These are phyloP conservation scores for Leccinum fibrillosum DNA, from an alignment of 768 basidiomycete species.

Conservation along the genomic window DNA sequence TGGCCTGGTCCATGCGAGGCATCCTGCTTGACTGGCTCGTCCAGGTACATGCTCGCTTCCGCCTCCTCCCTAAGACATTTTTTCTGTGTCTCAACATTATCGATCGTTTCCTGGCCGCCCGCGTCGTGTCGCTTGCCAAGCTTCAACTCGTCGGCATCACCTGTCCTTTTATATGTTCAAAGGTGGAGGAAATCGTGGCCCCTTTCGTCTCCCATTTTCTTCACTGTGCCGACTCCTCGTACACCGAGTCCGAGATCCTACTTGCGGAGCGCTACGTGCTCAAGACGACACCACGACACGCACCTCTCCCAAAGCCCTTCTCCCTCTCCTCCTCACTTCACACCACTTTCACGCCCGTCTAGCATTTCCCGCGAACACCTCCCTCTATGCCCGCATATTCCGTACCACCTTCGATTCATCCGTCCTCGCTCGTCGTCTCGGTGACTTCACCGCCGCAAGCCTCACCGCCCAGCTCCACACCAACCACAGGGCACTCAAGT, in stretches of 20 bases:
- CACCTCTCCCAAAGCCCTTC: conserved; percentile 35
- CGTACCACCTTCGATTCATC: conserved; percentile 51
- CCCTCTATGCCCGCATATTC: conserved; percentile 56
- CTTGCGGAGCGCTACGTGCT: conserved; percentile 88
- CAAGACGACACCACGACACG: too few relatives aligned
- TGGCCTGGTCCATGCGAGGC: conserved; percentile 87
- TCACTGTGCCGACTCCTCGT: conserved; percentile 74
- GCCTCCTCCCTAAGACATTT: conserved; percentile 84
- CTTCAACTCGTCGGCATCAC: conserved; percentile 90
- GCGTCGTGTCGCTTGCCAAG: conserved; percentile 76
- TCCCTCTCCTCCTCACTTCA: conserved; percentile 48
- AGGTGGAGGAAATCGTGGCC: conserved; percentile 90
- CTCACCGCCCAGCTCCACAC: conserved; percentile 39
- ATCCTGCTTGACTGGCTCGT: conserved; percentile 93
- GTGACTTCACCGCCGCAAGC: conserved; percentile 34
- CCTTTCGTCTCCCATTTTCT: too few relatives aligned
- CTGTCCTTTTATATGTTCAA: conserved; percentile 83
- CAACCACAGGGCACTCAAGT: conserved; percentile 33
- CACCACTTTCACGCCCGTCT: conserved; percentile 38
- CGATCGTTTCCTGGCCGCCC: conserved; percentile 66
- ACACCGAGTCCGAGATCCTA: conserved; percentile 75
- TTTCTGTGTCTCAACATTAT: conserved; percentile 88
- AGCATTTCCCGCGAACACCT: conserved; percentile 13
- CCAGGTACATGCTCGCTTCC: conserved; percentile 85
- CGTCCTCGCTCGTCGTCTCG: conserved; percentile 52